These are phyloP conservation scores for Rostrohypoxylon terebratum DNA, from an alignment of 495 filamentous ascomycete genomes.

Conservation along the genomic window DNA sequence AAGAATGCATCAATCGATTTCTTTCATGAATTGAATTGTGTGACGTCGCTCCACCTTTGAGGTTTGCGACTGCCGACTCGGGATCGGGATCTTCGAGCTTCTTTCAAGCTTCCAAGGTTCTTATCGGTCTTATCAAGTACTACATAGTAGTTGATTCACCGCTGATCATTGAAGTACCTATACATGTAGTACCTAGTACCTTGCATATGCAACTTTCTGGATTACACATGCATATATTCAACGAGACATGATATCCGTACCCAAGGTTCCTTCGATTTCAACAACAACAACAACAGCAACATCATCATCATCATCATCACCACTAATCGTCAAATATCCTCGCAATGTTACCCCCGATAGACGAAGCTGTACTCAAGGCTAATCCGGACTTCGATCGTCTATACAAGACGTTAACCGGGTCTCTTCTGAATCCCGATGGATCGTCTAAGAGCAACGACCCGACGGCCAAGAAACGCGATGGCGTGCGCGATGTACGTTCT, in stretches of 20 bases:
- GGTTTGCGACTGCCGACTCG: no score
- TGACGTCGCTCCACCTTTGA: constrained; percentile 44
- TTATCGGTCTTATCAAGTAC: background rate
- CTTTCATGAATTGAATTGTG: constrained; percentile 22
- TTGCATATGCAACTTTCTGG: no score
- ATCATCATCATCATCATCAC: background rate
- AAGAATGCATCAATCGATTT: background rate
- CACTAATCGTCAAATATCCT: constrained; percentile 12
- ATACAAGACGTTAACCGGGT: constrained; percentile 69
- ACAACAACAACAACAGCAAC: background rate
- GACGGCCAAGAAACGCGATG: constrained; percentile 64
- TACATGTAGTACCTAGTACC: no score
- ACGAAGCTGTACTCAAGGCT: constrained; percentile 67
- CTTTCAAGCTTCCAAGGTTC: background rate
- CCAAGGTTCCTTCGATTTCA: background rate
- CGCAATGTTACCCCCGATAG: constrained; percentile 74
- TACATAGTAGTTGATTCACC: no score
- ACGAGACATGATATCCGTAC: background rate
- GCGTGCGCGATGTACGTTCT: constrained; percentile 63
- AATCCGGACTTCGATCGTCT: constrained; percentile 75
- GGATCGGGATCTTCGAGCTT: no score
- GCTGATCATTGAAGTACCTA: no score
- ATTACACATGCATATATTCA: no score
- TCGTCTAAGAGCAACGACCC: constrained; percentile 66
- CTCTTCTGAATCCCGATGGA: constrained; percentile 70